A percentile compares a stretch with the other conserved stretches of the same genome.
Conservation (phyloP, 768 basidiomycete species). For the Leucosporidium yakuticum region DNA sequence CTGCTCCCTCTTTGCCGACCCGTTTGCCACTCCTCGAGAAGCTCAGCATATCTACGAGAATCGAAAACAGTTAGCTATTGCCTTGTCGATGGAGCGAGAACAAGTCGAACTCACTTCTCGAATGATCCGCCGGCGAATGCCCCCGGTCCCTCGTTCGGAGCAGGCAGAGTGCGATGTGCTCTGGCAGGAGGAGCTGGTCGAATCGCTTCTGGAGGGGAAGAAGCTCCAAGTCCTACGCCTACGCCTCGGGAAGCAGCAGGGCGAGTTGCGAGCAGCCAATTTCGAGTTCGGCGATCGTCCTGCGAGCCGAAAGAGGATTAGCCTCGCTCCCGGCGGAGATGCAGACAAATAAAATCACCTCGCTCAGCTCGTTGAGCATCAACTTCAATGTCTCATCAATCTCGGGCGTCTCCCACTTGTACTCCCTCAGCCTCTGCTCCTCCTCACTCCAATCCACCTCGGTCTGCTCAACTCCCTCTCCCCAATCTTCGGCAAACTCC, state of each 20-base stretch:
- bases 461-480: not conserved
- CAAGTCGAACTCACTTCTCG: slow-evolving; percentile 10
- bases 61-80: not conserved
- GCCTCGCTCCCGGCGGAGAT: not conserved
- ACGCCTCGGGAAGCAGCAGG: not conserved
- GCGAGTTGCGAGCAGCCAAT: slow-evolving; percentile 12
- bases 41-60: slow-evolving; percentile 17
- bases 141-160: slow-evolving; percentile 4
- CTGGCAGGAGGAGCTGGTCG: not conserved
- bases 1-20: slow-evolving; percentile 14
- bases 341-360: slow-evolving; percentile 3
- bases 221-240: slow-evolving; percentile 20
- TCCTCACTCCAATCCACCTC: slow-evolving; percentile 9
- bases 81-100: not conserved
- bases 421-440: slow-evolving; percentile 14
- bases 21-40: slow-evolving; percentile 24
- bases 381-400: slow-evolving; percentile 6
- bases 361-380: not conserved
- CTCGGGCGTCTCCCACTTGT: slow-evolving; percentile 15
- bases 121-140: not conserved
- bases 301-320: not conserved
- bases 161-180: not conserved
- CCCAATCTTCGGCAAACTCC: too few relatives aligned
- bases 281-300: slow-evolving; percentile 5
- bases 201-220: slow-evolving; percentile 9